phyloP scores from a whole-genome alignment of 2,329 filamentous ascomycete genomes.

The Colletotrichum sp. region DNA sequence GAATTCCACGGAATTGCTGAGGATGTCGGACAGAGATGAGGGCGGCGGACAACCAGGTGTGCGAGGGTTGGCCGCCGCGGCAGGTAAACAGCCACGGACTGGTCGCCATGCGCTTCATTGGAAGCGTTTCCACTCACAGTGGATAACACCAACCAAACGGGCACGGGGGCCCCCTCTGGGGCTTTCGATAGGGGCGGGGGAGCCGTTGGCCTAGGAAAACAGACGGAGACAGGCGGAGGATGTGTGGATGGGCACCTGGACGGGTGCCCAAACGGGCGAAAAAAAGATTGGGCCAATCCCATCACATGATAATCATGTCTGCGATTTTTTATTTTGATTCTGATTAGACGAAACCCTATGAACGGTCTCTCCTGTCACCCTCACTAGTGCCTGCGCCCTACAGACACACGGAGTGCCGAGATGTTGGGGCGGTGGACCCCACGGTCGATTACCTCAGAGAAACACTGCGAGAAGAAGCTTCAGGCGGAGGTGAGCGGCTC shows the following conservation, averaged over 20 bases:
- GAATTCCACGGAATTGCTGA: not conserved
- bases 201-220: not conserved
- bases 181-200: conserved; percentile 2
- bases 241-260: not conserved
- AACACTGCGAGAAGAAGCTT: not conserved
- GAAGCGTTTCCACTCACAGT: conserved; percentile 12
- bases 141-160: conserved; percentile 12
- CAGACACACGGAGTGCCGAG: not conserved
- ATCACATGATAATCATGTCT: conserved; percentile 6
- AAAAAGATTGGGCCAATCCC: not conserved
- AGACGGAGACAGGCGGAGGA: not conserved
- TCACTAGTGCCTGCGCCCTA: not conserved
- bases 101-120: conserved; percentile 6
- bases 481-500: not conserved
- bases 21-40: not conserved
- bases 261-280: not conserved
- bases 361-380: not conserved
- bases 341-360: not conserved
- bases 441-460: not conserved
- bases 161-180: conserved; percentile 8
- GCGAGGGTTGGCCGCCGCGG: conserved; percentile 1
- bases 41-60: not conserved
- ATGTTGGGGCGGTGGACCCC: not conserved
- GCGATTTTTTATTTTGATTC: not conserved
- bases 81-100: not conserved